Evolutionary conservation across 345 rosid species (phyloP).

Genomic region (Luvunga scandens): DNA sequence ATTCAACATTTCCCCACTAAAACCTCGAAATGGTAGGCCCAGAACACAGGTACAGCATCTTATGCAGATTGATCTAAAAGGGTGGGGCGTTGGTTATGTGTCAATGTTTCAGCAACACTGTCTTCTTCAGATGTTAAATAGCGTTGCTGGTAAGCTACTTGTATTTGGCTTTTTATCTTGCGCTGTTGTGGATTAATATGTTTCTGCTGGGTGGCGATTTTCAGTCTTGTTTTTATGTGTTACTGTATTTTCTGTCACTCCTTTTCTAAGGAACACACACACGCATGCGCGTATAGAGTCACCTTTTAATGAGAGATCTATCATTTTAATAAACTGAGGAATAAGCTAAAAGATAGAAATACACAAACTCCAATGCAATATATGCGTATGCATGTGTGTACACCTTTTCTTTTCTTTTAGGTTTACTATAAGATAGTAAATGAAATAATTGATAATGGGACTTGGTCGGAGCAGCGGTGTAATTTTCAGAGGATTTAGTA

Average conservation of each 20-base stretch:
- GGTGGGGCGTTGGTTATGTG: slow-evolving; percentile 92
- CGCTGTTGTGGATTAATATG: neutral
- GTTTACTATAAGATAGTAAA: neutral
- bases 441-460: neutral
- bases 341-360: too few relatives aligned
- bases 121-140: slow-evolving; percentile 96
- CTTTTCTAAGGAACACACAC: neutral
- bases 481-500: neutral
- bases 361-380: too few relatives aligned
- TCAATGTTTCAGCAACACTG: slow-evolving; percentile 96
- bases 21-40: slow-evolving; percentile 79
- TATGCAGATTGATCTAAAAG: slow-evolving; percentile 97
- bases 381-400: too few relatives aligned
- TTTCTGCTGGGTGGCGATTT: neutral
- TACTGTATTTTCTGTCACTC: neutral
- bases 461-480: neutral
- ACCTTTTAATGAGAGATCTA: too few relatives aligned
- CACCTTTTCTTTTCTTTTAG: too few relatives aligned
- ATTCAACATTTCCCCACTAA: slow-evolving; percentile 84
- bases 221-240: neutral
- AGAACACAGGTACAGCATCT: slow-evolving; percentile 95
- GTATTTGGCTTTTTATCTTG: slow-evolving; percentile 4
- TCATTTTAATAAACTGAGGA: too few relatives aligned
- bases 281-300: too few relatives aligned
- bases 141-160: slow-evolving; percentile 78